Base-by-base conservation (phyloP, 176 grass and related monocot genomes). In the Aegilops tauschii region DNA sequence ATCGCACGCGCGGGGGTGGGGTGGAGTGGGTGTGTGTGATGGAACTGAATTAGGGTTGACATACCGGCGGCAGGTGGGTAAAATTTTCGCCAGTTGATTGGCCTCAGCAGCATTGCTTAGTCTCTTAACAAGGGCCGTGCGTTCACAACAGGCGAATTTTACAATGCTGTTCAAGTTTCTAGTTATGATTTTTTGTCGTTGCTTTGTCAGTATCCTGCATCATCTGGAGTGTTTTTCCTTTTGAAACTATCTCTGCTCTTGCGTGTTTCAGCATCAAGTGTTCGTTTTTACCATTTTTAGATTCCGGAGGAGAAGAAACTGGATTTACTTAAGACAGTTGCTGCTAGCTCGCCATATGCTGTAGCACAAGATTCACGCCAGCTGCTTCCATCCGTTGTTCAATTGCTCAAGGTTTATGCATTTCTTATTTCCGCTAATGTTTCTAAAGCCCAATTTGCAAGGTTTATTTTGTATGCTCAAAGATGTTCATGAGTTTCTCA, bases 311-410 rank as follows among this genome's bases (percentile, higher is more conserved):
- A 97, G 54, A 96, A 86, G 87, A 99, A 91, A 90, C 62, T 97
- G 83, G 94, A 95, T 94, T 90, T 99, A 80, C 92, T 99, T 20
- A 99, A 91, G 91, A 99, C 87, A 42, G 71, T 99, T 71, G 92
- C 97, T 99, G 91, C 89, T 85, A 94, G 92, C 78, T 97, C 97
- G 39, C 87, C 91, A 61, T 94, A 94, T 93, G 89, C 92, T 69
- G 70, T 78, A 42, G 97, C 97, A 67, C 94, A 94, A 87, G 97
- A 99, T 92, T 94, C 97, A 85, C 97, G 97, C 3, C 97, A 90
- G 83, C 97, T 99, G 69, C 94, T 99, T 90, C 97, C 97, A 50
- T 84, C 94, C 69, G 76, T 94, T 82, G 87, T 97, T 83, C 92
- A 90, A 64, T 82, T 99, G 77, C 91, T 99, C 35, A 92, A 92